A percentile compares a stretch with the other conserved stretches of the same genome.
Conservation (phyloP, 441 rosid genomes). For the Gossypium armourianum region DNA sequence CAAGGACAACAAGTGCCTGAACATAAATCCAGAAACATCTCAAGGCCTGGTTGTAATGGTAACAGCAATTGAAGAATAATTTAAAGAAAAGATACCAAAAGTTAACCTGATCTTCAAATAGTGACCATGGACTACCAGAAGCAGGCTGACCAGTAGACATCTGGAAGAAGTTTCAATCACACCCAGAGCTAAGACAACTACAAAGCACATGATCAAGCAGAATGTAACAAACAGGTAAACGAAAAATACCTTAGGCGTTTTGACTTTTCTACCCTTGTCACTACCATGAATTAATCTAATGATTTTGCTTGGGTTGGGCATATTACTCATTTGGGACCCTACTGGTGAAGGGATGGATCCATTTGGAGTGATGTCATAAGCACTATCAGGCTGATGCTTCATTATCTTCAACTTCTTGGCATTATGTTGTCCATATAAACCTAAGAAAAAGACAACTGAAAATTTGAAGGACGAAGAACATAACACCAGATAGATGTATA, state of each 20-base stretch:
- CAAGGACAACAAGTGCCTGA: conserved; percentile 97
- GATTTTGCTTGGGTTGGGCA: conserved; percentile 70
- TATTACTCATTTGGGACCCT: conserved; percentile 89
- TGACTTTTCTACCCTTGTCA: conserved; percentile 64
- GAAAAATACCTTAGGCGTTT: conserved; percentile 58
- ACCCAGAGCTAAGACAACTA: conserved; percentile 15
- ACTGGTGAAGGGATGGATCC: conserved; percentile 76
- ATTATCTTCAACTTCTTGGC: conserved; percentile 67
- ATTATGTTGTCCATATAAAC: conserved; percentile 55
- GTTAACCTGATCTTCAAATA: conserved; percentile 88
- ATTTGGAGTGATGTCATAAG: conserved; percentile 45
- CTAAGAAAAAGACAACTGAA: conserved; percentile 30
- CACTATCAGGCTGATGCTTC: conserved; percentile 52
- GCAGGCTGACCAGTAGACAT: conserved; percentile 63
- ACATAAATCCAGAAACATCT: conserved; percentile 18
- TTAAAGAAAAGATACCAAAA: conserved; percentile 10
- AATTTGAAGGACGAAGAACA: conserved; percentile 18
- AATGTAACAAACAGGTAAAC: conserved; percentile 7
- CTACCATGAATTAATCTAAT: conserved; percentile 59
- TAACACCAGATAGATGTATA: conserved; percentile 7
- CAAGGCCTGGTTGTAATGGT: conserved; percentile 14
- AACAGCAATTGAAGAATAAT: conserved; percentile 7
- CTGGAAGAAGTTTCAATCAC: conserved; percentile 35
- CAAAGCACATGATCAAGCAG: conserved; percentile 13
- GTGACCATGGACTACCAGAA: conserved; percentile 82